Evolutionary conservation across 2,329 filamentous ascomycete species (phyloP), one percentile per base, ranked within the genome.

Genomic region (Fusarium mundagurra): DNA sequence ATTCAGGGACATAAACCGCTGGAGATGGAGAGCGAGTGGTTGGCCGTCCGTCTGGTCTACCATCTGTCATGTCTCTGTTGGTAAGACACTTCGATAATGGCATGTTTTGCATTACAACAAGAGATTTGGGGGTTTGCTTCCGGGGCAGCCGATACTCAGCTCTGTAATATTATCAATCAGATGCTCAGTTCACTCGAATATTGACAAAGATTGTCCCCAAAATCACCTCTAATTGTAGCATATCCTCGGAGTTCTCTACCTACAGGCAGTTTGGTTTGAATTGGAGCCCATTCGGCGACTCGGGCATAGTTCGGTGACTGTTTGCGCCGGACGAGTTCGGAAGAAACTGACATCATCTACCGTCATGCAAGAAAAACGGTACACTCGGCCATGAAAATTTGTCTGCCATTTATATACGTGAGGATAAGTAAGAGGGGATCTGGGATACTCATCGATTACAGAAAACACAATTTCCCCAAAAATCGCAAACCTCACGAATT

Each of bases 241-340:
- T 39, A 29, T 55, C n/a, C 50, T 64, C 50, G 48, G 61, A 31
- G 14, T 64, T 50, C 24, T 50, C 29, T n/a, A 60, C 59, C 34
- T 36, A 57, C n/a, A 39, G 20, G 16, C 33, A 38, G 69, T 38
- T 60, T 34, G 22, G 17, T 44, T 27, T 38, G 38, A 69, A 55
- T 36, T 33, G 33, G 59, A 55, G 27, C 31, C 39, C 47, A 43
- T 51, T 73, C 67, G 73, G 64, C 47, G 60, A 66, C 61, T 78
- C 69, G 80, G 80, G 67, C 76, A 79, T 81, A 79, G 77, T 74
- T 81, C 80, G 80, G 80, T 69, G 61, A 80, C 64, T 62, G 69
- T 61, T 61, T 61, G 51, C 72, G 39, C 54, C 72, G 65, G 70
- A 76, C 76, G 55, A 58, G 72, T 68, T 74, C 72, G 74, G 72